These are phyloP conservation scores for Physcomitrellopsis africana DNA, from an alignment of 225 moss, liverwort and hornwort species.

Conservation along the genomic window DNA sequence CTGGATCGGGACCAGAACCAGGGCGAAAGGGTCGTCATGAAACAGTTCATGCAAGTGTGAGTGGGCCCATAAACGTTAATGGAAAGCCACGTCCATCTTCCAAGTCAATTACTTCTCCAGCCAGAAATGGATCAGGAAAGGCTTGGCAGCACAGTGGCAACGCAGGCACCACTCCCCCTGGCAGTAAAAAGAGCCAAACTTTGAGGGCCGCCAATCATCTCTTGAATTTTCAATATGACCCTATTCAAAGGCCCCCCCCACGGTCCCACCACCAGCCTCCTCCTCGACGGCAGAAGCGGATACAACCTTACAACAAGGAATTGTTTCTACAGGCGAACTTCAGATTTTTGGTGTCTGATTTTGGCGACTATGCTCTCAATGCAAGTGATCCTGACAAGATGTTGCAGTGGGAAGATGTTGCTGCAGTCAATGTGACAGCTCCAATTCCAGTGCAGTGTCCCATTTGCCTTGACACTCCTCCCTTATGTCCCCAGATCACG, in stretches of 20 bases:
- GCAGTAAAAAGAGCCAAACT: conserved; percentile 72
- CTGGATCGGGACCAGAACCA: conserved; percentile 46
- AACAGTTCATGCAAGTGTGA: conserved; percentile 61
- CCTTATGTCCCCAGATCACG: conserved; percentile 94
- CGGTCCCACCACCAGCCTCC: conserved; percentile 56
- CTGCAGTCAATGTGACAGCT: conserved; percentile 87
- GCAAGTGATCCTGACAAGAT: conserved; percentile 98
- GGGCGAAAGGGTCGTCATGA: conserved; percentile 57
- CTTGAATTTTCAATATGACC: conserved; percentile 95
- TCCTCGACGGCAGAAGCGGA: conserved; percentile 64
- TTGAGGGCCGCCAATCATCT: conserved; percentile 78
- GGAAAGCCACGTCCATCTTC: conserved; percentile 39
- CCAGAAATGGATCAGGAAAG: conserved; percentile 60
- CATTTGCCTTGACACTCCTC: conserved; percentile 85
- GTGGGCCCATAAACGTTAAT: conserved; percentile 37
- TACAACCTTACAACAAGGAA: conserved; percentile 93
- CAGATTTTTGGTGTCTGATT: conserved; percentile 91
- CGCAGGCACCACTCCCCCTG: conserved; percentile 54
- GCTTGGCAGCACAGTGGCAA: conserved; percentile 52
- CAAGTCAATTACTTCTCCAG: conserved; percentile 37
- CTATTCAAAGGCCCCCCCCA: conserved; percentile 69
- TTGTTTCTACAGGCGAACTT: conserved; percentile 98
- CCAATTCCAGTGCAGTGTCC: conserved; percentile 93
- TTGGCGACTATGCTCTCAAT: conserved; percentile 87
- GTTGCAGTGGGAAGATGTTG: conserved; percentile 98